These are phyloP conservation scores for Zygosaccharomyces sapae DNA, from an alignment of 1,139 yeast species.

Conservation along the genomic window DNA sequence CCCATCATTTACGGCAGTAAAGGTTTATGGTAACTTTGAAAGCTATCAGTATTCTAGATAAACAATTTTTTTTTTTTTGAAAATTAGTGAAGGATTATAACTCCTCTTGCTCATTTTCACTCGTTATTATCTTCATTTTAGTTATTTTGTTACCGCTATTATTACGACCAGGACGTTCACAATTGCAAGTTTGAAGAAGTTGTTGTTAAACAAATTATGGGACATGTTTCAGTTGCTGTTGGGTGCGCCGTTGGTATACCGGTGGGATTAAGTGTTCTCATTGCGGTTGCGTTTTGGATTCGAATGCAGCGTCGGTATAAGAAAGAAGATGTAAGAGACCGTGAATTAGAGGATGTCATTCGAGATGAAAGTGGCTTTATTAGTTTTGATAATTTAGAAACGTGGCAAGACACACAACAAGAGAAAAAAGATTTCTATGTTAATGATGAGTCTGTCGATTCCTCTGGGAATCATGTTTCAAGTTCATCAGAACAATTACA, in stretches of 20 bases:
- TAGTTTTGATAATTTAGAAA: slow-evolving; percentile 33
- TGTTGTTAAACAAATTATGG: slow-evolving; percentile 18
- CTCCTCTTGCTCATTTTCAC: not conserved
- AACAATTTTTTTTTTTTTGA: not conserved
- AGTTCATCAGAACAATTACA: slow-evolving; percentile 23
- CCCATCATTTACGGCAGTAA: not conserved
- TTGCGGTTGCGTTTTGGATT: slow-evolving; percentile 38
- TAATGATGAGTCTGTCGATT: slow-evolving; percentile 9
- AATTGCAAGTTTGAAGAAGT: not conserved
- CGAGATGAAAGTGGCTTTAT: slow-evolving; percentile 35
- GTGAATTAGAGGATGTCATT: slow-evolving; percentile 32
- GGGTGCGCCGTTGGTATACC: slow-evolving; percentile 51
- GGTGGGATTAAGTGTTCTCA: slow-evolving; percentile 36
- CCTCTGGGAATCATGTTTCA: slow-evolving; percentile 13
- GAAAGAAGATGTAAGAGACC: slow-evolving; percentile 38
- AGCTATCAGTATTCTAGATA: not conserved
- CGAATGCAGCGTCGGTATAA: slow-evolving; percentile 38
- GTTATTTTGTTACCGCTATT: not conserved
- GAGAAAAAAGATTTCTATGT: slow-evolving; percentile 4
- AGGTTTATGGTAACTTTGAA: not conserved
- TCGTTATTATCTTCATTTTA: not conserved
- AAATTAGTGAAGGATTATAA: not conserved
- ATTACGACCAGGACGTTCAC: not conserved
- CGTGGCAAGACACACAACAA: slow-evolving; percentile 15
- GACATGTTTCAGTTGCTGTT: slow-evolving; percentile 41